These are phyloP conservation scores for Glaciozyma martinii DNA, from an alignment of 768 basidiomycete genomes.

Conservation along the genomic window DNA sequence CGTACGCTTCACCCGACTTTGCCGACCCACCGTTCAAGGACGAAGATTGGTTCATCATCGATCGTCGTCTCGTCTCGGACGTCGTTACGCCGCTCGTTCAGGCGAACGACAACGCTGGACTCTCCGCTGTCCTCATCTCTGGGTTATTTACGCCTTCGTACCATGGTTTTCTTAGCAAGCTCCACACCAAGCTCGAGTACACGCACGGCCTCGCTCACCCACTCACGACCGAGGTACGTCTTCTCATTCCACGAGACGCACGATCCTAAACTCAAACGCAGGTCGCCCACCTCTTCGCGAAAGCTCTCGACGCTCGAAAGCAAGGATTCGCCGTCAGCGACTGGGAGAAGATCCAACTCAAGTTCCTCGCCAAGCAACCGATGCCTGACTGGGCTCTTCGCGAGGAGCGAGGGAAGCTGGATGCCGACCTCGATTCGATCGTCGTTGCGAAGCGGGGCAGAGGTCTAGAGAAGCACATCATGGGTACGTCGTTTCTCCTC, in stretches of 20 bases:
- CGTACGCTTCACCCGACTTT: constrained; percentile 2
- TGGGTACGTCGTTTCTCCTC: constrained; percentile 9
- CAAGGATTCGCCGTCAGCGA: constrained; percentile 18
- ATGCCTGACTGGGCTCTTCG: constrained; percentile 4
- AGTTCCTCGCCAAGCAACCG: background rate
- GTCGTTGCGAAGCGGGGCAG: background rate
- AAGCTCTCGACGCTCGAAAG: constrained; percentile 25
- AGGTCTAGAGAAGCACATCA: background rate
- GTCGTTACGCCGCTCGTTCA: constrained; percentile 1
- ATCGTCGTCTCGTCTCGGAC: background rate
- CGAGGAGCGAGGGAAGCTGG: constrained; percentile 2
- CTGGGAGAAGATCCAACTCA: constrained; percentile 3
- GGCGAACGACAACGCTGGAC: background rate
- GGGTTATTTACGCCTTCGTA: constrained; percentile 3
- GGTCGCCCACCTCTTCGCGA: constrained; percentile 22
- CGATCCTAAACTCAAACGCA: background rate
- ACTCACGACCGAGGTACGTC: constrained; percentile 8
- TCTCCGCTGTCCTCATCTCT: constrained; percentile 11
- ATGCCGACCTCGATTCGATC: background rate
- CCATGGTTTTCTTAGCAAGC: constrained; percentile 1
- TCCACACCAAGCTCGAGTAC: constrained; percentile 17
- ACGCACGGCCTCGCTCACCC: constrained; percentile 9
- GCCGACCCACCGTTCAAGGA: constrained; percentile 25
- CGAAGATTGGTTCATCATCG: constrained; percentile 20
- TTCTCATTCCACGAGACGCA: too few species aligned